Evolutionary conservation across 805 yeast species (phyloP), one percentile per base, ranked within the genome.

Genomic region (Yarrowia yakushimensis): DNA sequence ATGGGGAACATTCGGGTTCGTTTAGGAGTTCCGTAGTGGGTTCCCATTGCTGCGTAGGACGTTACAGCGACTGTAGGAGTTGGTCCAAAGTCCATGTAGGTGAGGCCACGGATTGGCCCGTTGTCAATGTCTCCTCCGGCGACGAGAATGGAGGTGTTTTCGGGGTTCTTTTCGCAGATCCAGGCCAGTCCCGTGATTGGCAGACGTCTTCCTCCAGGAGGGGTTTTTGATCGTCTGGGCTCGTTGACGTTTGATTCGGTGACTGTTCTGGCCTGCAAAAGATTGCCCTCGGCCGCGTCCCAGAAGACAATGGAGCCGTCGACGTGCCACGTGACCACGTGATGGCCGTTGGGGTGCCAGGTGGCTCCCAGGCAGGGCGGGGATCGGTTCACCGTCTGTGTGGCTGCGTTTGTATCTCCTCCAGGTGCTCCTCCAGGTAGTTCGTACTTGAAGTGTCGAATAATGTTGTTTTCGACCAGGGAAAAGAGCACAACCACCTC

Each of bases 341-440:
- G 96, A 46, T 91, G 80, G 0, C 98, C 97, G 70, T 90, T 90
- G 2, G 99, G 99, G 73, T 93, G 97, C 83, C 89, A 94, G 33
- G 83, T 77, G 0, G 96, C 85, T 55, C 85, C 75, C 1, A 75
- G 63, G 0, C 79, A 67, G 22, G 69, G 71, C 2, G 85, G 85
- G n/a, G 64, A 68, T 57, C 85, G 64, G 43, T 59, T 34, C 30
- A 61, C 50, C 10, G 64, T 65, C 27, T 62, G 48, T 15, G 63
- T 63, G 20, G 63, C 70, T 1, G 72, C 68, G 20, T 69, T 67
- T 3, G 72, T 65, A 46, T 83, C 86, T 15, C 89, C 91, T 7
- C 96, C 96, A 15, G 87, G 85, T 0, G 90, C 86, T 9, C 84
- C 87, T 39, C 85, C 79, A 0, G 87, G 83, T 9, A 90, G 70